Evolutionary conservation across 331 rosid species (phyloP), one percentile per base, ranked within the genome.

Genomic region (Saraca asoca): DNA sequence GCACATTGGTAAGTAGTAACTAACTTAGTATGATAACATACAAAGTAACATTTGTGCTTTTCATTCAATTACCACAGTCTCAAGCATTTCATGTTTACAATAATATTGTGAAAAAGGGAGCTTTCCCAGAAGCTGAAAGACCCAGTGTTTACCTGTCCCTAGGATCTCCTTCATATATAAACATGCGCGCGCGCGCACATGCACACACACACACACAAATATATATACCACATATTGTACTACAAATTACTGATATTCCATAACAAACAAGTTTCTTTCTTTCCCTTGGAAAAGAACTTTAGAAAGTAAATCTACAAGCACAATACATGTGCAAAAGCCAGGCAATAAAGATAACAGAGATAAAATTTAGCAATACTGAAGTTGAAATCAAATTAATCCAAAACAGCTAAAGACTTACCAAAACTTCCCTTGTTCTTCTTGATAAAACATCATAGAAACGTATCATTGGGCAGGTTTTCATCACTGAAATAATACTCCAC

Each of bases 401-500:
- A 9, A 12, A 57, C 10, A 64, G 6, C 41, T 13, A 51, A 65
- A 53, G 6, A 69, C 90, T 81, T 70, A 92, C 98, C 97, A 68
- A 73, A 94, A 64, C 99, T 96, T 62, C 90, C 90, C 79, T 88
- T 94, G 84, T 86, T 90, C 95, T 87, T 88, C 71, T 75, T 94
- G 53, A 86, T 61, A 48, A 86, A 71, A 66, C 79, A 75, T 80
- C 64, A 20, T 77, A 94, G 72, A 66, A 86, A 58, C 67, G 74
- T 94, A 80, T 94, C 97, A 14, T 15, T 74, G 7, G 85, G 80
- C 71, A 94, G 76, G 65, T 88, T 94, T 79, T 80, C 99, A 79
- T 94, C 95, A 54, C 99, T 86, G 52, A 90, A 88, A 77, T 94
- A 94, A 72, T 86, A 94, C 77, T 90, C 99, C 49, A 86, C 97